A percentile compares a stretch with the other conserved stretches of the same genome.
Evolutionary conservation across 305 asterid genomes (phyloP).

Genomic region (Galium porrigens): DNA sequence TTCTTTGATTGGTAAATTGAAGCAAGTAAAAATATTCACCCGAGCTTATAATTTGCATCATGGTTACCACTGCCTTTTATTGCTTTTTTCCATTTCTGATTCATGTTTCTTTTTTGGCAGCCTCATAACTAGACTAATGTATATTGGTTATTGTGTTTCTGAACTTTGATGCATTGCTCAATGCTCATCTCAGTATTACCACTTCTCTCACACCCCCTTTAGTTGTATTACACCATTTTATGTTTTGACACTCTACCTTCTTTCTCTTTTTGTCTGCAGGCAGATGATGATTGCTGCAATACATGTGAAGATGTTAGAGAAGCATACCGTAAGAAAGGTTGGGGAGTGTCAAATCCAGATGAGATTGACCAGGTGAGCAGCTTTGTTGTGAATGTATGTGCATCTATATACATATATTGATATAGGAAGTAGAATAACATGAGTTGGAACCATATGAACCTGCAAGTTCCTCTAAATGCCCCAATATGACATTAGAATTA

Average conservation of each 20-base stretch:
- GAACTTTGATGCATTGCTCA: not conserved
- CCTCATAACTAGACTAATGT: not conserved
- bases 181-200: not conserved
- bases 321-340: constrained; percentile 87
- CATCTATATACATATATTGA: not conserved
- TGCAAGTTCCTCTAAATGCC: not conserved
- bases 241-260: not conserved
- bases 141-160: not conserved
- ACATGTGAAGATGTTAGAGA: constrained; percentile 96
- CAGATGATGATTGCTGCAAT: constrained; percentile 85
- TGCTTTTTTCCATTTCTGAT: not conserved
- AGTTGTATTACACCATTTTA: not conserved
- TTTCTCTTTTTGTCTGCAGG: constrained; percentile 32
- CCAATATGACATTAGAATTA: not conserved
- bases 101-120: constrained; percentile 1
- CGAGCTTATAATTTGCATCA: not conserved
- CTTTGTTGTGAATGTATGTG: not conserved
- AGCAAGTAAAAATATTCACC: not conserved
- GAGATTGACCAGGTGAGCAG: constrained; percentile 56
- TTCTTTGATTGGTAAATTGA: constrained; percentile 10
- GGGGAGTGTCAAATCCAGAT: constrained; percentile 84
- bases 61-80: not conserved
- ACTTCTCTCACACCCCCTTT: not conserved
- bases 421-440: not conserved
- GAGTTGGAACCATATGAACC: not conserved